Evolutionary conservation across 2,329 filamentous ascomycete species (phyloP).

Genomic region (Trichoderma sp.): DNA sequence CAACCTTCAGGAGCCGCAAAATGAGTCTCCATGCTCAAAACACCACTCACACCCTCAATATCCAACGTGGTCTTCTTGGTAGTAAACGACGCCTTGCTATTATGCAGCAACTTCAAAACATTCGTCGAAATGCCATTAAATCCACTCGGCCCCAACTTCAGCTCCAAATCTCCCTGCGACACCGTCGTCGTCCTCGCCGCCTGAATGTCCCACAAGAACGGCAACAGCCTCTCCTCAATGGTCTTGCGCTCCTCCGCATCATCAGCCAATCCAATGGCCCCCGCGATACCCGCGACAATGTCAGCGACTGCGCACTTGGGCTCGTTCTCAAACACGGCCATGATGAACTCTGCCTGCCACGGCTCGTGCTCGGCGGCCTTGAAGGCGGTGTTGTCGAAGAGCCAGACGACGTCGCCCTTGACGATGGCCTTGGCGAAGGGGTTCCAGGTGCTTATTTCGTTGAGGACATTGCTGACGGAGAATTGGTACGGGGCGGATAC

Average conservation of each 20-base stretch:
- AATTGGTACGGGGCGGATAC: slow-evolving; percentile 26
- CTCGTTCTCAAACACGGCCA: slow-evolving; percentile 76
- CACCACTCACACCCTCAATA: slow-evolving; percentile 53
- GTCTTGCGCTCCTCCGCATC: slow-evolving; percentile 59
- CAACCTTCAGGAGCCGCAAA: slow-evolving; percentile 79
- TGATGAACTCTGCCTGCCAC: slow-evolving; percentile 84
- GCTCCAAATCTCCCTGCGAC: slow-evolving; percentile 50
- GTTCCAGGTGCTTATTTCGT: slow-evolving; percentile 54
- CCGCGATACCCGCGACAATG: slow-evolving; percentile 69
- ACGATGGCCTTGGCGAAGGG: slow-evolving; percentile 62
- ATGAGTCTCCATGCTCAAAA: slow-evolving; percentile 66
- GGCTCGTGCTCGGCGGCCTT: slow-evolving; percentile 47
- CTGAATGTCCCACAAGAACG: slow-evolving; percentile 76
- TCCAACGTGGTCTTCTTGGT: slow-evolving; percentile 53
- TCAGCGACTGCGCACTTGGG: slow-evolving; percentile 67
- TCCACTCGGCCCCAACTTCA: slow-evolving; percentile 69
- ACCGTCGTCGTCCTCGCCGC: slow-evolving; percentile 70
- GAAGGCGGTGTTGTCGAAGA: slow-evolving; percentile 88
- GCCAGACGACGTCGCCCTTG: slow-evolving; percentile 74
- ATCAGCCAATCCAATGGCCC: slow-evolving; percentile 65
- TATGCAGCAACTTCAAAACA: slow-evolving; percentile 50
- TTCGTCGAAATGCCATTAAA: slow-evolving; percentile 72
- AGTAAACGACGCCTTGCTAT: slow-evolving; percentile 43
- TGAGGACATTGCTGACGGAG: slow-evolving; percentile 44
- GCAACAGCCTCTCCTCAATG: slow-evolving; percentile 68